These are phyloP conservation scores for Perkinsus olseni DNA, from an alignment of 169 alveolate species.

Conservation along the genomic window DNA sequence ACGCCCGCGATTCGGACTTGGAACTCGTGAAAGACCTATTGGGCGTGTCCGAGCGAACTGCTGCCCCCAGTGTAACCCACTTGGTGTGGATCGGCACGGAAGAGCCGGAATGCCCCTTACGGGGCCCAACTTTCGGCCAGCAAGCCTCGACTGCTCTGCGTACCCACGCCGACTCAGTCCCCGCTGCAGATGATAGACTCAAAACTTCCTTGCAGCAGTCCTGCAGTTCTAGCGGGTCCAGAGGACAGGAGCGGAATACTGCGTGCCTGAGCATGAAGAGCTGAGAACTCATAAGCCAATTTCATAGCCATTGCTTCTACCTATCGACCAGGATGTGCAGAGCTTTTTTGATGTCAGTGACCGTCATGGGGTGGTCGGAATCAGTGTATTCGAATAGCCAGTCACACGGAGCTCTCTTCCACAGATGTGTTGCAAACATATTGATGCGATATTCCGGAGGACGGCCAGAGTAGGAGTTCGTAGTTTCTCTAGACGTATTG, in stretches of 20 bases:
- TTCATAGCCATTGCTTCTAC: background rate
- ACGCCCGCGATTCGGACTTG: background rate
- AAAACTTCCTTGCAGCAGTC: background rate
- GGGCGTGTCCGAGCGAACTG: background rate
- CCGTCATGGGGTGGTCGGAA: background rate
- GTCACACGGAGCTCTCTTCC: slow-evolving; percentile 1
- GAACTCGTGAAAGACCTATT: background rate
- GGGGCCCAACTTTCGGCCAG: background rate
- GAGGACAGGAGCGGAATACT: background rate
- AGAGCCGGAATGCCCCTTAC: background rate
- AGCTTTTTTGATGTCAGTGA: background rate
- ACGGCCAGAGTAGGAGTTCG: background rate
- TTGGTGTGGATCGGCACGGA: background rate
- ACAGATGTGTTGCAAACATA: background rate
- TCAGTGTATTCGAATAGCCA: background rate
- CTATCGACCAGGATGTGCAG: background rate
- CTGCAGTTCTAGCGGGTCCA: background rate
- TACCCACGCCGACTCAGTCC: background rate
- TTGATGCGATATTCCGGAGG: background rate
- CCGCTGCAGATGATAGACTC: background rate
- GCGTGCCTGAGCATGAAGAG: background rate
- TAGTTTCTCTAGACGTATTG: background rate
- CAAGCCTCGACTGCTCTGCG: background rate
- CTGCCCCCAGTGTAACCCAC: background rate
- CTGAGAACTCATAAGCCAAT: background rate